Evolutionary conservation across 495 filamentous ascomycete genomes (phyloP), one percentile per base, ranked within the genome.

Genomic region (Niebla homalea): DNA sequence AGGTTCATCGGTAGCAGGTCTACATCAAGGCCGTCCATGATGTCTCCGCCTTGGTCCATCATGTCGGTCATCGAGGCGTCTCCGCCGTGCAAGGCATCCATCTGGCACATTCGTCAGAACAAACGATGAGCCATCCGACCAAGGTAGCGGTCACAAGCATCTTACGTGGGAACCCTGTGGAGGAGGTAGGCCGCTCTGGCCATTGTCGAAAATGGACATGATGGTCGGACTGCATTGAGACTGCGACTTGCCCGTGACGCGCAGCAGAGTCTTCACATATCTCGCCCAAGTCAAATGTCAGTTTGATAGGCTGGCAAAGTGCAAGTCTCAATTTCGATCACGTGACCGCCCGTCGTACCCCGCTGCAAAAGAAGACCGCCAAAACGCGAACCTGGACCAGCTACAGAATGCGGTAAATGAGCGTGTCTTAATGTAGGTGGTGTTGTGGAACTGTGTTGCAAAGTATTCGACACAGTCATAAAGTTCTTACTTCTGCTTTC

Each of bases 41-140:
- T 51, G 36, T 62, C 55, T 15, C 51, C 59, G 36, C 55, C 51
- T 22, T 59, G 59, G 26, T 67, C 64, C 16, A 70, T 52, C 54
- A 68, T 66, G 29, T 63, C 64, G 29, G 55, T 56, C 66, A 70
- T 70, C 11, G 64, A 59, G 23, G 60, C 51, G 52, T 67, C 64
- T 29, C 54, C 52, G 4, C 50, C 57, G 14, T 44, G 53, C 46
- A 55, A 50, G 10, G 44, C 46, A 14, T 49, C 56, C 52, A 61
- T 58, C 58, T 61, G 32, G 23, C 20, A 22, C 10, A 18, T 4
- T 22, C 14, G 29, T 32, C 29, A 32, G 16, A 43, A 44, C 16
- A 56, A 47, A 43, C 26, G 29, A 32, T 5, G 29, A 32, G 21
- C 39, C 10, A 19, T 15, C 10, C 21, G 8, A 36, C 45, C n/a